Evolutionary conservation across 176 grass and related monocot genomes (phyloP), one percentile per base, ranked within the genome.

Genomic region (Oryza punctata): DNA sequence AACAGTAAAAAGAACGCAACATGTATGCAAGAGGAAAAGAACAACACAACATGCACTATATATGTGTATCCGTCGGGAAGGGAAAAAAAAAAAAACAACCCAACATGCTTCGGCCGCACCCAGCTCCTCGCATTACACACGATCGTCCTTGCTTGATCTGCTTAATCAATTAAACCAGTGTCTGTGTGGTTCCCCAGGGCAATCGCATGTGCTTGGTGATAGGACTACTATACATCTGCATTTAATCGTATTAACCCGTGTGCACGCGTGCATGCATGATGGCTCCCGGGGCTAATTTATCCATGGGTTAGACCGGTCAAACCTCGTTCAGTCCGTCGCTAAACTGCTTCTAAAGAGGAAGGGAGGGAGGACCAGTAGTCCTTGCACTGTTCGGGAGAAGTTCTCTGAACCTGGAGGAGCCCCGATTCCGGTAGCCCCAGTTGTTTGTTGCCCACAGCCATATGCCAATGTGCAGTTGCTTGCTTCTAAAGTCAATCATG

Each of bases 101-200:
- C 38, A 72, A 50, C 27, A 24, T 18, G 32, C 46, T 59, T 35
- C 45, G 4, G 32, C 73, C 40, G 18, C 45, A 38, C 25, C 54
- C 61, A n/a, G 45, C 37, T 38, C 37, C 69, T 64, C 52, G 54
- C 47, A 57, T 29, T 60, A 1, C 37, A 72, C 15, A 41, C 18
- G 75, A 24, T 66, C 82, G 25, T 23, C 15, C 76, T 49, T 35
- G 3, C 6, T 27, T 73, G 35, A 33, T 65, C 45, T 41, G 86
- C 45, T 69, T 30, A 27, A 75, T 12, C 63, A 33, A 82, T 82
- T 54, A 73, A 82, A 50, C 44, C 65, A 0, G 10, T 82, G 78
- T 73, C 83, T 67, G 79, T 67, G 79, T n/a, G 68, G 67, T 78
- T 83, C 75, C 73, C 84, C 25, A 73, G 26, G 84, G 30, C 81